These are phyloP conservation scores for Kodamaea plutei DNA, from an alignment of 1,139 yeast genomes.

Conservation along the genomic window DNA sequence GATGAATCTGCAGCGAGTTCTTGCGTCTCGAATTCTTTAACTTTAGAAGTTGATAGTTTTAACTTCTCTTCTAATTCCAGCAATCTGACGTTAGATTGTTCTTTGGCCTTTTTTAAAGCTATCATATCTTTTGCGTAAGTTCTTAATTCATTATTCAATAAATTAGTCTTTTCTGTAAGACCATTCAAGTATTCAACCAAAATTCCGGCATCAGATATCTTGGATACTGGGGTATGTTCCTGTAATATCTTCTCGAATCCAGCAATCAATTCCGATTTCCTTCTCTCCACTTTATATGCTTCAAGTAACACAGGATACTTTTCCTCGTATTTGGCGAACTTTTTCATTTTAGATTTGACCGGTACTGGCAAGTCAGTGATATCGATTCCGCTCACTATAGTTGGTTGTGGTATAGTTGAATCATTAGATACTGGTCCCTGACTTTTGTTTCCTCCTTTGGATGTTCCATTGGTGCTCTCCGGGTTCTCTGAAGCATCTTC, in stretches of 20 bases:
- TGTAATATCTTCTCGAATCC: slow-evolving; percentile 66
- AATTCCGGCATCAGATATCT: slow-evolving; percentile 66
- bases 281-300: slow-evolving; percentile 81
- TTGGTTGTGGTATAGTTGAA: neutral
- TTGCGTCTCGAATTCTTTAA: too few species aligned
- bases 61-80: too few species aligned
- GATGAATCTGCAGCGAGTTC: too few species aligned
- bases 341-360: slow-evolving; percentile 60
- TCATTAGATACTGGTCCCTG: neutral
- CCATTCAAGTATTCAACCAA: slow-evolving; percentile 69
- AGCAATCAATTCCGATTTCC: slow-evolving; percentile 57
- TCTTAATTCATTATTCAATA: slow-evolving; percentile 54
- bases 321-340: slow-evolving; percentile 83
- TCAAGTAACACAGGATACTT: slow-evolving; percentile 78
- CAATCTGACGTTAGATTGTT: too few species aligned
- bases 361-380: slow-evolving; percentile 47
- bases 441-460: neutral
- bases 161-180: slow-evolving; percentile 54
- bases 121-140: slow-evolving; percentile 15
- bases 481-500: slow-evolving; percentile 14
- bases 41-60: too few species aligned
- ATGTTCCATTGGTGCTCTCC: neutral
- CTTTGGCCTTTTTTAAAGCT: slow-evolving; percentile 12
- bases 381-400: slow-evolving; percentile 13
- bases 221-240: slow-evolving; percentile 78